Base-by-base conservation (phyloP, 2,329 filamentous ascomycete species). In the Trichoderma hamatum region DNA sequence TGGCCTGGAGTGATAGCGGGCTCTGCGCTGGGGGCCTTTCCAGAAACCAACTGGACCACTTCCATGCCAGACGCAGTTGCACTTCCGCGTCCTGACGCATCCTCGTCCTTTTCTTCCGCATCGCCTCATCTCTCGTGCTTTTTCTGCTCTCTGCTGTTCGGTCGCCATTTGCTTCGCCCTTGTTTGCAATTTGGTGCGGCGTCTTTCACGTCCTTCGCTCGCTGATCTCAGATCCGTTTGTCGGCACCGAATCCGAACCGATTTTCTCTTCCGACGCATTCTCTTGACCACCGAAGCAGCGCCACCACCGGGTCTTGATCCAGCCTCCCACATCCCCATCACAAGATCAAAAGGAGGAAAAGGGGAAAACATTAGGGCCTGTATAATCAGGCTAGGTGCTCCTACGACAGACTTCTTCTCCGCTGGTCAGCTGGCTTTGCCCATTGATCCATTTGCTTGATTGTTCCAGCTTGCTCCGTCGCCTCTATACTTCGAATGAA, bases 401-500 rank as follows among this genome's bases (percentile, higher is more conserved):
- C 28, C n/a, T 62, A 28, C 26, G 36, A 28, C 56, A 61, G 11
- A 39, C 11, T 21, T 32, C 36, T 5, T 61, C 49, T 49, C n/a
- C 66, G 49, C 28, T 32, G 13, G 26, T 28, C 9, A 21, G 24
- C 19, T 51, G 49, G 19, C 66, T 16, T 51, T 36, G 58, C 32
- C 58, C 26, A 49, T 67, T 43, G 62, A 39, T 55, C 24, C 68
- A 19, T 49, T 21, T 49, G 28, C 16, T 55, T 49, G 11, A n/a
- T 24, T 46, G 58, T 11, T 28, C 36, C 32, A 54, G 34, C 28
- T 32, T 30, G 49, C 51, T 24, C 55, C 43, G 39, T 60, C 28
- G 56, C 58, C 58, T 55, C 28, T 55, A 28, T 70, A 59, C 69
- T 70, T 72, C 76, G 75, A 72, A 78, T 77, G 74, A 70, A 70